phyloP scores from a whole-genome alignment of 208 protist genomes.

The Trypanosoma caninum region DNA sequence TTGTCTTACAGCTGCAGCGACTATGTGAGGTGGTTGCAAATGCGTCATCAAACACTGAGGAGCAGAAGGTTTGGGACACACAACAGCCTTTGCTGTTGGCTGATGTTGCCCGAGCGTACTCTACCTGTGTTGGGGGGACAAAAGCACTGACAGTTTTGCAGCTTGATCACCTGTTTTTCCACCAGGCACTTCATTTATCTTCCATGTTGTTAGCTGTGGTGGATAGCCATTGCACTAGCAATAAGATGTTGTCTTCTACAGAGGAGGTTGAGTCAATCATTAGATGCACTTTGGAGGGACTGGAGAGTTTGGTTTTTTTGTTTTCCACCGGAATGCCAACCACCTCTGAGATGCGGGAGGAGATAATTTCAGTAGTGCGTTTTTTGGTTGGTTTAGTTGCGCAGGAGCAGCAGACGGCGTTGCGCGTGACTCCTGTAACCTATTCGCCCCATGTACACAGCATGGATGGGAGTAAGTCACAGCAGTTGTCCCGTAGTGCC shows the following conservation, averaged over 20 bases:
- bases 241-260: background rate
- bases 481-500: no score
- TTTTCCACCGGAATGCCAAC: background rate
- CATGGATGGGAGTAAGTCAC: background rate
- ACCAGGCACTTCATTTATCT: conserved; percentile 6
- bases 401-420: background rate
- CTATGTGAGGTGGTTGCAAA: background rate
- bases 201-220: conserved; percentile 1
- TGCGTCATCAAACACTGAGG: background rate
- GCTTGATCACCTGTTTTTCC: background rate
- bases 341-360: background rate
- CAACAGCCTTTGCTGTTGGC: background rate
- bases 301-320: background rate
- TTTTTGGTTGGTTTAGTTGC: conserved; percentile 6
- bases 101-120: conserved; percentile 5
- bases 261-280: background rate
- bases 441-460: background rate
- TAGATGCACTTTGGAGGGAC: conserved; percentile 2
- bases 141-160: background rate
- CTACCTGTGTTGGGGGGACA: background rate
- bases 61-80: background rate
- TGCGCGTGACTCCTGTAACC: background rate
- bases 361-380: conserved; percentile 10
- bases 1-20: conserved; percentile 1
- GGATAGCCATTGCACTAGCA: background rate